phyloP scores from a whole-genome alignment of 2,329 filamentous ascomycete genomes.

The Grosmannia serpens region DNA sequence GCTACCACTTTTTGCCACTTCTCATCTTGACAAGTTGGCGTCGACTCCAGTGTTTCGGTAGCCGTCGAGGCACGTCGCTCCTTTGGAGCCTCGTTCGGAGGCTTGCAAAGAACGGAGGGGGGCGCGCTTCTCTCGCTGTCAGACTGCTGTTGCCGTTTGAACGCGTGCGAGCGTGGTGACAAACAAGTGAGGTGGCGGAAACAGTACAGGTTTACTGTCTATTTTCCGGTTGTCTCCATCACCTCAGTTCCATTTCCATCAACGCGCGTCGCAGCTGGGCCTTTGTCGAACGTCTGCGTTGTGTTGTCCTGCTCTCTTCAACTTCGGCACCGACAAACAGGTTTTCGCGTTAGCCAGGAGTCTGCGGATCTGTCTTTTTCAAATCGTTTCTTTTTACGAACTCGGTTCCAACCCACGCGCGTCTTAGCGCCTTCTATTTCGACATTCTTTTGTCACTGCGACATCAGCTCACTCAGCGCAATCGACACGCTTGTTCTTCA shows the following conservation, averaged over 20 bases:
- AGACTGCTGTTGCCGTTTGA: not conserved
- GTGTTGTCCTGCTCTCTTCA: not conserved
- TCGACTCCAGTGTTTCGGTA: slow-evolving; percentile 25
- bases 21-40: slow-evolving; percentile 28
- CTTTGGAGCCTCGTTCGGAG: slow-evolving; percentile 24
- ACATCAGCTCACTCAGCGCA: not conserved
- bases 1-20: not conserved
- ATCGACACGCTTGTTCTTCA: not conserved
- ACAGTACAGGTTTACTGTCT: not conserved
- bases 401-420: not conserved
- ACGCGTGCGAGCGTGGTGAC: not conserved
- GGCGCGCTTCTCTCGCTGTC: not conserved
- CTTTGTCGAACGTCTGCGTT: not conserved
- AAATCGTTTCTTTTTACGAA: not conserved
- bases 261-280: not conserved
- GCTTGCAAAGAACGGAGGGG: not conserved
- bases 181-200: not conserved
- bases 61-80: slow-evolving; percentile 20
- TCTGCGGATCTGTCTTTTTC: not conserved
- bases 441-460: not conserved
- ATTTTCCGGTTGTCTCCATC: not conserved
- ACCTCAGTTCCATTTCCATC: not conserved
- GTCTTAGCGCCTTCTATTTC: not conserved
- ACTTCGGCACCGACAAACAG: not conserved
- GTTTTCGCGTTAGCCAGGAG: not conserved